These are phyloP conservation scores for Populus simonii DNA, from an alignment of 345 rosid species.

Conservation along the genomic window DNA sequence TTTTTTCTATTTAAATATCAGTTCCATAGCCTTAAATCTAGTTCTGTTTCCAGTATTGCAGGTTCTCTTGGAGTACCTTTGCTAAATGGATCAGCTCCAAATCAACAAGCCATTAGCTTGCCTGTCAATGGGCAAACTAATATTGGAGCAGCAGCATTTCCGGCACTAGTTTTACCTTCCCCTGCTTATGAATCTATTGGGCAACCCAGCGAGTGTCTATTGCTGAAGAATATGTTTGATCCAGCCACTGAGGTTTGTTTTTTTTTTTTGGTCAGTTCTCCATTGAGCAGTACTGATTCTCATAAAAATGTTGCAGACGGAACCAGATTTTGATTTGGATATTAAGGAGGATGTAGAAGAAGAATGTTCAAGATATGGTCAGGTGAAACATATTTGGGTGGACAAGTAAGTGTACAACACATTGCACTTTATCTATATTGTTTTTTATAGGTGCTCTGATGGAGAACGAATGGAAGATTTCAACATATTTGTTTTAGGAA, in stretches of 20 bases:
- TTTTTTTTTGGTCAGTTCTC: slow-evolving; percentile 8
- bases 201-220: slow-evolving; percentile 74
- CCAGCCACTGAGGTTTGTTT: slow-evolving; percentile 74
- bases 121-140: slow-evolving; percentile 52
- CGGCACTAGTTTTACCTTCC: slow-evolving; percentile 47
- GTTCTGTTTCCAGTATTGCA: slow-evolving; percentile 44
- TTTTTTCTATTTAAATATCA: slow-evolving; percentile 1
- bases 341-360: slow-evolving; percentile 76
- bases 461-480: not conserved
- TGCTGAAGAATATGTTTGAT: slow-evolving; percentile 91
- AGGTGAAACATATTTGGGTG: slow-evolving; percentile 69
- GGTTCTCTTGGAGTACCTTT: slow-evolving; percentile 65
- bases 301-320: slow-evolving; percentile 50
- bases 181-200: slow-evolving; percentile 59
- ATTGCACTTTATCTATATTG: not conserved
- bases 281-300: slow-evolving; percentile 7
- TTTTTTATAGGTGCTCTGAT: not conserved
- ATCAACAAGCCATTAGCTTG: slow-evolving; percentile 47
- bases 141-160: slow-evolving; percentile 49
- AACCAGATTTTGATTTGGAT: slow-evolving; percentile 73
- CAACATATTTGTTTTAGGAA: not conserved
- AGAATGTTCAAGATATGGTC: slow-evolving; percentile 83
- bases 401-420: slow-evolving; percentile 61
- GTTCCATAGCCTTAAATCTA: slow-evolving; percentile 1
- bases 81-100: slow-evolving; percentile 56